These are phyloP conservation scores for Vitis hybrid DNA, from an alignment of 177 flowering plant species.

Conservation along the genomic window DNA sequence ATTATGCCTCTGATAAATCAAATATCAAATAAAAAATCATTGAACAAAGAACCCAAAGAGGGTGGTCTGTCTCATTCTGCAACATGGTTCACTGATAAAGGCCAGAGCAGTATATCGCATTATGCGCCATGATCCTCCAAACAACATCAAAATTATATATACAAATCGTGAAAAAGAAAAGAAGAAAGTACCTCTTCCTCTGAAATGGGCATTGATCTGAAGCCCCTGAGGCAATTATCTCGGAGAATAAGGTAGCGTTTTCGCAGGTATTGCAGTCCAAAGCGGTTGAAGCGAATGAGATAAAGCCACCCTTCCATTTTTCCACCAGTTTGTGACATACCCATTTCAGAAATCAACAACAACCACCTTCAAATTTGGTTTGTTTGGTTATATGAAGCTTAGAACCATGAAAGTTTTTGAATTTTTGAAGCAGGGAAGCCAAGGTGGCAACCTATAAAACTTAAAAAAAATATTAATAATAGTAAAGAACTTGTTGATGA, in stretches of 20 bases:
- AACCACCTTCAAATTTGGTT: neutral
- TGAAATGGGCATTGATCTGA: conserved; percentile 38
- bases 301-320: conserved; percentile 66
- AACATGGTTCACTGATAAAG: no score
- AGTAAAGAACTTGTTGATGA: neutral
- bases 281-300: conserved; percentile 43
- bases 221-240: conserved; percentile 39
- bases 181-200: conserved; percentile 29
- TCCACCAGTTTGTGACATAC: conserved; percentile 18
- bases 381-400: no score
- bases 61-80: no score
- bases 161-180: neutral
- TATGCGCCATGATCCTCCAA: neutral
- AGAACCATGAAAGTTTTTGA: neutral
- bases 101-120: no score
- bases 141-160: neutral
- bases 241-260: conserved; percentile 50
- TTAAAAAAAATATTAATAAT: no score
- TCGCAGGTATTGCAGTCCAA: conserved; percentile 49
- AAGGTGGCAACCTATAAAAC: neutral
- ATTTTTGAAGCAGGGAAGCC: neutral
- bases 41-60: no score
- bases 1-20: no score
- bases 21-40: no score
- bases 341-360: conserved; percentile 25